Base-by-base conservation (phyloP, 352 stramenopile species). In the Globisporangium parvum region DNA sequence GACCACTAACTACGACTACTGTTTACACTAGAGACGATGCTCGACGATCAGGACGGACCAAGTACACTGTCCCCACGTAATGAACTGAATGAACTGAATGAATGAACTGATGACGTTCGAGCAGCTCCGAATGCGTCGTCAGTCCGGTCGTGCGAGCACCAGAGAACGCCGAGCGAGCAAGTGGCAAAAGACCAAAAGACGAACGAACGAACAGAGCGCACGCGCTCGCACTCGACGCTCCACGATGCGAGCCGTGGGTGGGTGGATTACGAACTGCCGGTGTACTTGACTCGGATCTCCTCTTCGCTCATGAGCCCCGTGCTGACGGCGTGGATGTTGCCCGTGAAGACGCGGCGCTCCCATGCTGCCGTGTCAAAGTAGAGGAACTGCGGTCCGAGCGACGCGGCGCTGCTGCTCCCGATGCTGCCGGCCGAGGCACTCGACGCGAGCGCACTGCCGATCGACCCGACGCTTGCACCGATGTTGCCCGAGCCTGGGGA, bases 321-420 rank as follows among this genome's bases (percentile, higher is more conserved):
- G 56, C 81, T 91, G 59, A 98, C 75, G 51, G 72, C 75, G 64
- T 80, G 74, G 58, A 95, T 94, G 66, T 94, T 97, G 24, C 90
- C 89, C 59, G 88, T 90, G 65, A 97, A 98, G 28, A 96, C 74
- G 55, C 92, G 87, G 77, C 91, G 85, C 75, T 98, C 94, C 94
- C 94, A 98, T 55, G 88, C 87, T 46, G 89, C 83, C 67, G 95
- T 96, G 68, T 98, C 92, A 72, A 98, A 98, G 69, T 95, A 98
- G 51, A 98, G 80, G 70, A 95, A 98, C 75, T 98, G 91, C 53
- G 76, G 74, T 11, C 66, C 71, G 51, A 82, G 58, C 63, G 70
- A 21, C n/a, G 18, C 41, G 12, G 39, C 39, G 18, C 39, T 20
- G 20, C 18, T 64, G 62, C 59, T 47, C 23, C 40, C 35, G 47